Base-by-base conservation (phyloP, 2,329 filamentous ascomycete species). In the Scorias spongiosa region DNA sequence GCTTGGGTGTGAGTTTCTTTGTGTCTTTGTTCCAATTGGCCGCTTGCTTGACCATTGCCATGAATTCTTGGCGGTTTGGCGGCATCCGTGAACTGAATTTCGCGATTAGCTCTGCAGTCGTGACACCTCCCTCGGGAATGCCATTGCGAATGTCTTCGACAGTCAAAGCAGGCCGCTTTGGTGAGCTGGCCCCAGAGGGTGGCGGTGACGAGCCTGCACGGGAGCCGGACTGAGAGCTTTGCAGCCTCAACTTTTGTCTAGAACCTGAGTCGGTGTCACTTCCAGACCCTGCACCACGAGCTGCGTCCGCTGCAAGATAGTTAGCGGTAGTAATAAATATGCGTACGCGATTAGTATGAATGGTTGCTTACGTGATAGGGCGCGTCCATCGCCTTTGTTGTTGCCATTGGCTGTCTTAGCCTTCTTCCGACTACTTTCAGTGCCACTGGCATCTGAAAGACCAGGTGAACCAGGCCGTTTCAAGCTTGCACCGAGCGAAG, bases 381-480 rank as follows among this genome's bases (percentile, higher is more conserved):
- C 43, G 26, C 54, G 51, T 46, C 44, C 51, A 30, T 45, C 48
- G 36, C 50, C 32, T 15, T 15, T 36, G 32, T 12, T 12, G 9
- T 15, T 36, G n/a, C 54, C 51, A 51, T 66, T 65, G n/a, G 48
- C 39, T 29, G 44, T 50, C 54, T 67, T 68, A 30, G 63, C 59
- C 67, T 84, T 85, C 65, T 91, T 87, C 51, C 82, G 81, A 18
- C 80, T 77, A 1, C 84, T 89, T 60, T 96, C 89, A 53, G 88
- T 93, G 43, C 86, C 89, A 59, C 86, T 93, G 9, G 86, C 86
- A 59, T 96, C 89, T 2, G 87, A 95, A 29, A 84, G 72, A 50
- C 88, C 82, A 2, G 88, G 86, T 12, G 87, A 94, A 14, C 87
- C 86, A 29, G 84, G 75, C 28, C 89, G 80, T 66, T 95, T 95